A percentile compares a stretch with the other conserved stretches of the same genome.
These are phyloP conservation scores for Hygrophila difformis DNA, from an alignment of 257 asterid genomes.

Conservation along the genomic window DNA sequence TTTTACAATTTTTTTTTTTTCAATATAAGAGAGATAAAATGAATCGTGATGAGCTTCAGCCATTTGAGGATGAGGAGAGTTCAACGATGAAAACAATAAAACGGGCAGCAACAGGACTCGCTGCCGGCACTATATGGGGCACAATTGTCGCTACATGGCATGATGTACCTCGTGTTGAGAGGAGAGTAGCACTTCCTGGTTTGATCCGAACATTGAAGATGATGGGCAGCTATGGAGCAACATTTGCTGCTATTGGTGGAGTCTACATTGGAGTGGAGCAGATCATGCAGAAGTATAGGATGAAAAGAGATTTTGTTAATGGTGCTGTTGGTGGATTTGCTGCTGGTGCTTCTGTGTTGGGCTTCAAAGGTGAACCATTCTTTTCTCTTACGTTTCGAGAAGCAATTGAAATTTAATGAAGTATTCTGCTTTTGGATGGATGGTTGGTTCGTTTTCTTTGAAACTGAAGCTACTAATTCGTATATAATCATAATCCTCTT, in stretches of 20 bases:
- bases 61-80: conserved; percentile 70
- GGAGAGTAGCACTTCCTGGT: conserved; percentile 93
- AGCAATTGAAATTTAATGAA: too few relatives aligned
- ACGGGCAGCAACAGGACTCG: conserved; percentile 75
- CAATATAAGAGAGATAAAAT: conserved; percentile 18
- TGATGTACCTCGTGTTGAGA: conserved; percentile 97
- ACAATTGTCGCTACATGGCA: conserved; percentile 89
- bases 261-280: conserved; percentile 85
- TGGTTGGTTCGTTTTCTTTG: too few relatives aligned
- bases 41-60: conserved; percentile 69
- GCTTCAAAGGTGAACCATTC: conserved; percentile 68
- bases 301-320: conserved; percentile 85
- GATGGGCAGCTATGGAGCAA: conserved; percentile 87
- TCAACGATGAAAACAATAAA: conserved; percentile 55
- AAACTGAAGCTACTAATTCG: too few relatives aligned
- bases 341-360: conserved; percentile 86
- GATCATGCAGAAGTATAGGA: conserved; percentile 59
- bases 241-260: conserved; percentile 97
- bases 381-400: neutral
- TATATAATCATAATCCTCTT: too few relatives aligned
- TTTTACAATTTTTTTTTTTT: too few relatives aligned
- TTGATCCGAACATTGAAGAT: conserved; percentile 77
- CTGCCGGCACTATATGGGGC: conserved; percentile 89
- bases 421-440: too few relatives aligned
- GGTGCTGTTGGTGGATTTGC: conserved; percentile 95